These are phyloP conservation scores for Tulasnella calospora DNA, from an alignment of 768 basidiomycete species.

Conservation along the genomic window DNA sequence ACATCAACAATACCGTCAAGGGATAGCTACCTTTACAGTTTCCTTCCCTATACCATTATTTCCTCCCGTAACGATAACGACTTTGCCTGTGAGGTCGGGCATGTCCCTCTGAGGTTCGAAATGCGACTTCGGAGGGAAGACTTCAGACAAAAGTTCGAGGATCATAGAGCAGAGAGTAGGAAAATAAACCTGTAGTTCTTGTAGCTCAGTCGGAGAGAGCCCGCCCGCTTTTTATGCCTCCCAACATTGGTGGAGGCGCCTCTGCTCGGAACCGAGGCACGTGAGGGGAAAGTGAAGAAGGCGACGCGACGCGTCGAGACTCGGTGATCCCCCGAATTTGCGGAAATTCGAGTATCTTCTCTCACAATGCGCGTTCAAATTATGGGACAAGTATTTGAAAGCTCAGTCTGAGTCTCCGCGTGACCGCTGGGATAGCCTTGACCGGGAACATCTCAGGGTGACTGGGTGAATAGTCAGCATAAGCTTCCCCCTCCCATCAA, in stretches of 20 bases:
- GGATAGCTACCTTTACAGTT: background rate
- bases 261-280: background rate
- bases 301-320: background rate
- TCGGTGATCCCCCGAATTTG: background rate
- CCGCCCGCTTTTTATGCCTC: background rate
- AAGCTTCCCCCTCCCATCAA: no score
- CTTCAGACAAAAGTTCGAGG: background rate
- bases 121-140: background rate
- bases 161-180: background rate
- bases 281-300: background rate
- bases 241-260: background rate
- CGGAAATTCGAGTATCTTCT: background rate
- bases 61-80: slow-evolving; percentile 27
- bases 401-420: no score
- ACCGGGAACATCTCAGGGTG: no score
- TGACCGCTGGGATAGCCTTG: no score
- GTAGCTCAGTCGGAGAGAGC: background rate
- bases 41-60: slow-evolving; percentile 19
- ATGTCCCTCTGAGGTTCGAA: slow-evolving; percentile 2
- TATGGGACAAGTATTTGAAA: no score
- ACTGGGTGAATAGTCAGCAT: no score
- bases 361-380: no score
- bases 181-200: background rate
- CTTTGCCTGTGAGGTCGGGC: slow-evolving; percentile 23
- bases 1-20: background rate